Conservation (phyloP, 495 filamentous ascomycete genomes). For the Penicillium tannophilum region DNA sequence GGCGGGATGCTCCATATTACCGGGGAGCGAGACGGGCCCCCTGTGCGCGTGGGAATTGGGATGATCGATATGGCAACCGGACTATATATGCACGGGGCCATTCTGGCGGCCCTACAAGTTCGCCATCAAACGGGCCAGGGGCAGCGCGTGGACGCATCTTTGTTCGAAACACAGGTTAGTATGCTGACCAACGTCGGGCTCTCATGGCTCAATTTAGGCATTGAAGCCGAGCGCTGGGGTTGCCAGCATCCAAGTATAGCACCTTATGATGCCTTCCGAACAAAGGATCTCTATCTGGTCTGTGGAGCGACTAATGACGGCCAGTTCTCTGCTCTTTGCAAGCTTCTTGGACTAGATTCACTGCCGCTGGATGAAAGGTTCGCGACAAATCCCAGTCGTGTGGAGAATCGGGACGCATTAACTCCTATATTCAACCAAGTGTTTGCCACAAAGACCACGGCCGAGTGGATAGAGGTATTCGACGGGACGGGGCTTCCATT, state of each 20-base stretch:
- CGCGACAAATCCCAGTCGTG: conserved; percentile 73
- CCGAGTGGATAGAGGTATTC: conserved; percentile 81
- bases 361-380: conserved; percentile 76
- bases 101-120: conserved; percentile 85
- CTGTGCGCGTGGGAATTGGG: conserved; percentile 95
- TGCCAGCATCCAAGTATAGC: neutral
- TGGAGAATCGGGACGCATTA: conserved; percentile 70
- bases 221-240: too few relatives aligned
- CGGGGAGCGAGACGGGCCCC: conserved; percentile 77
- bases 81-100: conserved; percentile 83
- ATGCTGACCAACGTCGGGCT: conserved; percentile 83
- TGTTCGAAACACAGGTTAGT: conserved; percentile 91
- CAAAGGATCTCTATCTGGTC: conserved; percentile 82
- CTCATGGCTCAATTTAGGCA: neutral
- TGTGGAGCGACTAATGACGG: conserved; percentile 91
- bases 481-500: conserved; percentile 90
- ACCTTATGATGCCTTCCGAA: conserved; percentile 86
- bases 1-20: conserved; percentile 98
- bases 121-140: conserved; percentile 68
- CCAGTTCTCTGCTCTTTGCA: conserved; percentile 83
- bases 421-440: conserved; percentile 72
- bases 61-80: conserved; percentile 94
- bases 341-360: conserved; percentile 69
- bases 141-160: conserved; percentile 84
- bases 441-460: conserved; percentile 73